Conservation (phyloP, 129 eudicot species). For the Erigeron canadensis region DNA sequence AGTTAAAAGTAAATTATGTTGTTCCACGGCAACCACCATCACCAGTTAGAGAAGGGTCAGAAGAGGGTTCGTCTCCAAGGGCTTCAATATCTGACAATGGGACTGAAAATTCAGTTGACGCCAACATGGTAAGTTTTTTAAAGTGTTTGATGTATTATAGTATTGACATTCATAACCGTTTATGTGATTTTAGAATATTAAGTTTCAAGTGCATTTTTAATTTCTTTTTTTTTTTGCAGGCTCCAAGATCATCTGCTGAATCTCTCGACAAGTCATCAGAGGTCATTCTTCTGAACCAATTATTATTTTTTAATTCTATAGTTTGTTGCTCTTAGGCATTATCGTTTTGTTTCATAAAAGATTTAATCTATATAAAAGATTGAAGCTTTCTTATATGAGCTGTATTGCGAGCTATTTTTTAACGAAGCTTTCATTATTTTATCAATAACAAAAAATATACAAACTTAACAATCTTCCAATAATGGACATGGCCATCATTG, state of each 20-base stretch:
- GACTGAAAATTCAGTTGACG: conserved; percentile 36
- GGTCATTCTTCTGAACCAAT: conserved; percentile 39
- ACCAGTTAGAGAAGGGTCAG: conserved; percentile 70
- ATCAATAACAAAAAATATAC: too few species aligned
- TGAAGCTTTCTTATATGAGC: not conserved
- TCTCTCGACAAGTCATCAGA: conserved; percentile 51
- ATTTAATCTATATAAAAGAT: not conserved
- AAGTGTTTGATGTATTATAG: not conserved
- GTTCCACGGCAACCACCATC: conserved; percentile 76
- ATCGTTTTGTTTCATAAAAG: not conserved
- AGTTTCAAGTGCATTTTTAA: not conserved
- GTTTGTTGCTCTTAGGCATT: not conserved
- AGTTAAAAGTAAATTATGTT: conserved; percentile 63
- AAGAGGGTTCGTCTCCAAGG: conserved; percentile 76
- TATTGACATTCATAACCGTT: not conserved
- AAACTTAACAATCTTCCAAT: too few species aligned
- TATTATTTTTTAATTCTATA: not conserved
- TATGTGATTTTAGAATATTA: not conserved
- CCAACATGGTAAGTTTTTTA: conserved; percentile 40
- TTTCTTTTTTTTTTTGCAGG: conserved; percentile 32
- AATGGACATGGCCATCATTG: too few species aligned
- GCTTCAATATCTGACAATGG: conserved; percentile 67
- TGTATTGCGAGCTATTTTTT: too few species aligned
- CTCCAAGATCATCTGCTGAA: conserved; percentile 43
- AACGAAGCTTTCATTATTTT: too few species aligned